Base-by-base conservation (phyloP, 441 rosid genomes). In the Jatropha podagrica region DNA sequence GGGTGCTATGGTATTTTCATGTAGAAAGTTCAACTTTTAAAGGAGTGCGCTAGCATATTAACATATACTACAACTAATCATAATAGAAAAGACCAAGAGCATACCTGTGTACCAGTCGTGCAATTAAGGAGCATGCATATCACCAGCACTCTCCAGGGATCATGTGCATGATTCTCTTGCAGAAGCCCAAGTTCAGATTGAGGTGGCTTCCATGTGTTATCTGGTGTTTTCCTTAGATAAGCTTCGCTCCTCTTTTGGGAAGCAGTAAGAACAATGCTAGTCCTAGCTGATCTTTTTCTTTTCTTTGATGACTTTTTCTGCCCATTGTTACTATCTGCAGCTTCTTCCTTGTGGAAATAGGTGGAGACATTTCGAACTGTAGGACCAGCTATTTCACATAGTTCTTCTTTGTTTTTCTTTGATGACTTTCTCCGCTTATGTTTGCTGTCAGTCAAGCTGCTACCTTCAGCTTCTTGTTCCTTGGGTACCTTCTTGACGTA, bases 81-180 rank as follows among this genome's bases (percentile, higher is more conserved):
- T 32, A 32, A n/a, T 12, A 12, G 51, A 55, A 49, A 49, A 61
- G 79, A 27, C 23, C 44, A 59, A 69, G 40, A 64, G 0, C 51
- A 54, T 77, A 91, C 93, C 92, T 90, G 97, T 15, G 44, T 44
- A 42, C 98, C 90, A 42, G 87, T 75, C 2, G 98, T 90, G 72
- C 68, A 77, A 83, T 92, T 94, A 65, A 94, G 96, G 77, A 92
- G 94, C 91, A 90, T 89, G 72, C 94, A 92, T 65, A 92, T 92
- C 73, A 90, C 84, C 79, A 94, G 74, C 17, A 93, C 93, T 64
- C 89, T 87, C 98, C 95, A 90, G 44, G 97, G 94, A 71, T 94
- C 97, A 70, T 81, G 85, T 38, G 81, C 81, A 73, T 94, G 93
- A 76, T 83, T 78, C 80, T 92, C 91, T 76, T 90, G 97, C 66